Evolutionary conservation across 2,329 filamentous ascomycete species (phyloP), one percentile per base, ranked within the genome.

Genomic region (Scopulariopsis brevicaulis): DNA sequence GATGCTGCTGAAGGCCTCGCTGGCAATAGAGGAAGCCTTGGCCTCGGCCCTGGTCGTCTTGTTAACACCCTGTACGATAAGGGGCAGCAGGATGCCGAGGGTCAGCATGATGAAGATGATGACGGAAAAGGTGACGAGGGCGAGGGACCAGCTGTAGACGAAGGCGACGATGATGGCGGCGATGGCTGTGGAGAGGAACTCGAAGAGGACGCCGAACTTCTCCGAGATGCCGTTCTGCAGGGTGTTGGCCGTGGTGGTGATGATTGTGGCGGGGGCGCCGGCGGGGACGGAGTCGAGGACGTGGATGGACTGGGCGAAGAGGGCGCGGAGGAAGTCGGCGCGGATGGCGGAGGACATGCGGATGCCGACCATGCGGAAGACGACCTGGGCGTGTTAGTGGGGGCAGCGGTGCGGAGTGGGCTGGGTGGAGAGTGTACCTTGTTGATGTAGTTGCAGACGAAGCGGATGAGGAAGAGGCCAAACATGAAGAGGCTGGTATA

Each of bases 391-490:
- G 46, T 50, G 22, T 50, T 50, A 50, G 46, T 24, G 46, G 20
- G 7, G 20, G 22, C 10, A 6, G 46, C 8, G 20, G 22, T 24
- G 12, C 20, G n/a, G 18, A 50, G 11, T 2, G 46, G 7, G 20
- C 24, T 24, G 20, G 46, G 46, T n/a, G 11, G 8, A 22, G 20
- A 48, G 11, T 5, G 40, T 63, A 76, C 76, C 68, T 81, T 82
- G 62, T 79, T 79, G 60, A 85, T 71, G 61, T 89, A 90, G 60
- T 80, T 81, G 48, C 88, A 71, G 20, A 72, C 65, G 62, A 88
- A 84, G 54, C 85, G 82, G 15, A 73, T 86, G 48, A 90, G 69
- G 67, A 90, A 91, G 7, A 91, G 73, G 58, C 83, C 82, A 58
- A 90, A 79, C 64, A 90, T 83, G 68, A 85, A 89, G 0, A 91